Percentiles rank a stretch among this genome's conserved stretches.
phyloP scores from a whole-genome alignment of 2,329 filamentous ascomycete species.

The Ploettnerulaceae sp. region DNA sequence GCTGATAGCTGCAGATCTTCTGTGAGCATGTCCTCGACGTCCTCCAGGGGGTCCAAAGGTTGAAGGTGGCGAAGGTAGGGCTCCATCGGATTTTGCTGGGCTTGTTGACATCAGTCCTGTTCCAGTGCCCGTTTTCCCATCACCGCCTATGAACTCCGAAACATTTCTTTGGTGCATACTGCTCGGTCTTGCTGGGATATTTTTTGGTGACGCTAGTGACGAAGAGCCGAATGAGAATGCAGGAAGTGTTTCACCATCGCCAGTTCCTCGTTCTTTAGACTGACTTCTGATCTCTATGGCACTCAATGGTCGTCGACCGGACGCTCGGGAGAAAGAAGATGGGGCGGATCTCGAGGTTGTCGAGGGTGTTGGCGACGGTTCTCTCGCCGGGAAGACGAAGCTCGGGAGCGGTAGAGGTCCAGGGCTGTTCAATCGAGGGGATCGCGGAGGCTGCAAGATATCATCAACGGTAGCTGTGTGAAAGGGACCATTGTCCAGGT shows the following conservation, averaged over 20 bases:
- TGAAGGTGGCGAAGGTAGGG: slow-evolving; percentile 50
- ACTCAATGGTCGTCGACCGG: slow-evolving; percentile 49
- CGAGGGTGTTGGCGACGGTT: slow-evolving; percentile 3
- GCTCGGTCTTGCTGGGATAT: slow-evolving; percentile 47
- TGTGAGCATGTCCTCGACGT: slow-evolving; percentile 70
- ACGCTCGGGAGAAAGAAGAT: slow-evolving; percentile 39
- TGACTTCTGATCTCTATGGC: slow-evolving; percentile 26
- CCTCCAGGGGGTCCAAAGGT: slow-evolving; percentile 43
- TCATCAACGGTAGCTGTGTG: slow-evolving; percentile 1
- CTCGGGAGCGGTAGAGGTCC: slow-evolving; percentile 24
- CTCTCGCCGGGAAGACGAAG: slow-evolving; percentile 27
- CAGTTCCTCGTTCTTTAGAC: slow-evolving; percentile 42
- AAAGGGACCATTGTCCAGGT: slow-evolving; percentile 12
- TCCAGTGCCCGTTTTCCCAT: slow-evolving; percentile 40
- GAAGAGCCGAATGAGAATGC: slow-evolving; percentile 12
- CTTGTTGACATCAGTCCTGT: slow-evolving; percentile 59
- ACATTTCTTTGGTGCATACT: slow-evolving; percentile 67
- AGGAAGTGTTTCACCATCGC: slow-evolving; percentile 9
- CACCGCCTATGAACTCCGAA: slow-evolving; percentile 83
- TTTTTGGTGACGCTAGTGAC: slow-evolving; percentile 39
- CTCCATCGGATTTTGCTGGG: slow-evolving; percentile 60
- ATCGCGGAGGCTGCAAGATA: slow-evolving; percentile 6
- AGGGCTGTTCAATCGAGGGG: slow-evolving; percentile 13
- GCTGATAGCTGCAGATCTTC: slow-evolving; percentile 71
- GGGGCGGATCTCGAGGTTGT: slow-evolving; percentile 19